Percentiles rank a stretch among this genome's conserved stretches.
Conservation (phyloP, 2,329 filamentous ascomycete species). For the Trichoderma sp. region DNA sequence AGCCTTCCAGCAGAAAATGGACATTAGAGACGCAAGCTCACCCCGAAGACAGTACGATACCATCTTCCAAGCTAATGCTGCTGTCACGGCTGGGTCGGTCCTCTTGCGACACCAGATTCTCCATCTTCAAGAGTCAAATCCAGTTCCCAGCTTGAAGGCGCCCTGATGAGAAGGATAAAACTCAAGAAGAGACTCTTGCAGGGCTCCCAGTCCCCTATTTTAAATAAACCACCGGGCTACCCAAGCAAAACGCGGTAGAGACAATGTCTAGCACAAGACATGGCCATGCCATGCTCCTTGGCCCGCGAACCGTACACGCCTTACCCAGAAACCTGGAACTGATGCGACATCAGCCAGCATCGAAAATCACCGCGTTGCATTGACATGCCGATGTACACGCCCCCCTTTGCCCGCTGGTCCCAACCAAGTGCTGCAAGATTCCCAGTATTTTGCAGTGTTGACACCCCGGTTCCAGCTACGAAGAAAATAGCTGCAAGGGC, state of each 20-base stretch:
- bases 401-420: neutral
- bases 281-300: neutral
- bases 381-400: neutral
- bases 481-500: neutral
- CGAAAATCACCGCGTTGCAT: neutral
- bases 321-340: constrained; percentile 4
- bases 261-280: neutral
- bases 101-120: neutral
- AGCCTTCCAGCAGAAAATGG: no score
- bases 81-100: neutral
- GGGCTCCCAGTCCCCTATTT: neutral
- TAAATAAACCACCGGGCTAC: neutral
- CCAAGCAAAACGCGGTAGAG: neutral
- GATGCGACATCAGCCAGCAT: neutral
- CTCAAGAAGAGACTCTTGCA: neutral
- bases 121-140: neutral
- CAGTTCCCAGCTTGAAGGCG: neutral
- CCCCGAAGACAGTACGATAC: neutral
- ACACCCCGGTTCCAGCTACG: neutral
- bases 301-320: neutral
- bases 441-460: neutral
- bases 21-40: neutral
- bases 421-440: neutral
- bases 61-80: constrained; percentile 12
- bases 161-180: no score